These are phyloP conservation scores for Epithele typhae DNA, from an alignment of 768 basidiomycete genomes.

Conservation along the genomic window DNA sequence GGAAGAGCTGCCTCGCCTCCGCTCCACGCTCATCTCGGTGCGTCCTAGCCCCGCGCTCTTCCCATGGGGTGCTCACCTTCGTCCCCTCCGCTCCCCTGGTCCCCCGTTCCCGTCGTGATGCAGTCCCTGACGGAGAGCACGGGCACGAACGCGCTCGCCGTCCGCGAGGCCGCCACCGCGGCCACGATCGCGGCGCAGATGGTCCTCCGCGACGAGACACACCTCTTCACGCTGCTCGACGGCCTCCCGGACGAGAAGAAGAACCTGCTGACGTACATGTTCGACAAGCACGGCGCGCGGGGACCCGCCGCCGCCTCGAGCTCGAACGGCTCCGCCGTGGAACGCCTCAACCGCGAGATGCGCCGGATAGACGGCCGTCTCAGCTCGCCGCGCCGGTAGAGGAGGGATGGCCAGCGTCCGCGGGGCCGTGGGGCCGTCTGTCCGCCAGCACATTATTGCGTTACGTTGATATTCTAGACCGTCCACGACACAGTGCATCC, in stretches of 20 bases:
- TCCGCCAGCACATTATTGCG: too few relatives aligned
- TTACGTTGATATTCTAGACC: too few relatives aligned
- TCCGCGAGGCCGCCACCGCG: conserved; percentile 80
- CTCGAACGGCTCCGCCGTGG: conserved; percentile 45
- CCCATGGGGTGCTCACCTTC: not conserved
- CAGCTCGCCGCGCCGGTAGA: conserved; percentile 70
- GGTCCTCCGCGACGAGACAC: conserved; percentile 77
- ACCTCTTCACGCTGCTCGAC: conserved; percentile 75
- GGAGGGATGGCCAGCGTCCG: too few relatives aligned
- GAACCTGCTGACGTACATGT: conserved; percentile 83
- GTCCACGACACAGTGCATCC: too few relatives aligned
- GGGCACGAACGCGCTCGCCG: conserved; percentile 52
- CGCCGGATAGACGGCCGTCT: conserved; percentile 73
- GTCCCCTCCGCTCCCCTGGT: not conserved
- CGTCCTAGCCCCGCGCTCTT: conserved; percentile 19
- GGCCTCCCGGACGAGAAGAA: conserved; percentile 88
- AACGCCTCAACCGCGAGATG: conserved; percentile 77
- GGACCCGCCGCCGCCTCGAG: conserved; percentile 28
- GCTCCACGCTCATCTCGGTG: conserved; percentile 65
- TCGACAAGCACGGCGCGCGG: conserved; percentile 81
- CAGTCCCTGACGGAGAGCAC: conserved; percentile 67
- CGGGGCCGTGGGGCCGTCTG: too few relatives aligned
- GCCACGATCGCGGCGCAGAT: conserved; percentile 82
- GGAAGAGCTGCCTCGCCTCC: conserved; percentile 79
- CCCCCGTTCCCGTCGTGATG: too few relatives aligned